These are phyloP conservation scores for Penstemon eatonii DNA, from an alignment of 257 asterid genomes.

Conservation along the genomic window DNA sequence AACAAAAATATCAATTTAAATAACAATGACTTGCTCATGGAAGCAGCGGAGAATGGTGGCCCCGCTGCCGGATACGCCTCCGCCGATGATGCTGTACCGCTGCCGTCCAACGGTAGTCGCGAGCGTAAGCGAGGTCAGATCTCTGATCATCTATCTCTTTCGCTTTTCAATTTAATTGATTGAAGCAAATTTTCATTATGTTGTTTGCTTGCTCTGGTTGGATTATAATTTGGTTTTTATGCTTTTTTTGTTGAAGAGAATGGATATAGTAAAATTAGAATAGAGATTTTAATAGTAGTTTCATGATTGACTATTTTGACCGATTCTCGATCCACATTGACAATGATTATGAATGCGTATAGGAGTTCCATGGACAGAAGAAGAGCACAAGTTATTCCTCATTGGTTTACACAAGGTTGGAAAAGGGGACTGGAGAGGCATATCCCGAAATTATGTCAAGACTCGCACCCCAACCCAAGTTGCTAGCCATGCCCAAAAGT, in stretches of 20 bases:
- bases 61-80: constrained; percentile 60
- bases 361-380: constrained; percentile 96
- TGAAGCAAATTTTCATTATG: no score
- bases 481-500: constrained; percentile 93
- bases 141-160: constrained; percentile 20
- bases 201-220: background rate
- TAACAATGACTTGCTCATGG: constrained; percentile 32
- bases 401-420: constrained; percentile 79
- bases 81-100: constrained; percentile 69
- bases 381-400: constrained; percentile 80
- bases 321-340: no score
- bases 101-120: constrained; percentile 47
- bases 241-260: no score
- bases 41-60: constrained; percentile 25
- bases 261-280: no score
- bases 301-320: constrained; percentile 14
- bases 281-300: background rate
- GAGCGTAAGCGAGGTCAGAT: constrained; percentile 94
- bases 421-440: constrained; percentile 92
- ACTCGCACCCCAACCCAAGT: constrained; percentile 95
- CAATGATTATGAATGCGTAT: background rate
- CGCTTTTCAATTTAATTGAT: no score
- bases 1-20: constrained; percentile 11
- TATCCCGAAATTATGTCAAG: constrained; percentile 78
- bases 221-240: no score